Evolutionary conservation across 768 basidiomycete species (phyloP).

Genomic region (Suillus variegatus): DNA sequence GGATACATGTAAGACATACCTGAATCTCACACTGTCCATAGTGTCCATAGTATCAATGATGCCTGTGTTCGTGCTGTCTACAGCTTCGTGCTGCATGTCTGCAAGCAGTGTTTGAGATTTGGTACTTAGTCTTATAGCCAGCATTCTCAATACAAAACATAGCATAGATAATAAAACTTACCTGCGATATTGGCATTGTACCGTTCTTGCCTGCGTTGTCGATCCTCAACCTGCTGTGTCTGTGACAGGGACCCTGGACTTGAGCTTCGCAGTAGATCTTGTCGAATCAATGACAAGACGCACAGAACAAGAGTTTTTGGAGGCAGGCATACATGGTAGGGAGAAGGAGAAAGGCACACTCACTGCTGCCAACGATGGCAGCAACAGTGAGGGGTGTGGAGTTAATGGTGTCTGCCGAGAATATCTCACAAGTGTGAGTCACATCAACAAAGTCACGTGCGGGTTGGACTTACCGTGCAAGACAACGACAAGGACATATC

Average conservation of each 20-base stretch:
- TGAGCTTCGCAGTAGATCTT: not conserved
- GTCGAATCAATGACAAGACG: not conserved
- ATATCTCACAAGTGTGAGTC: too few species aligned
- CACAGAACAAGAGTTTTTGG: not conserved
- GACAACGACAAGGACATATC: too few species aligned
- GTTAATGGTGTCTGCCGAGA: too few species aligned
- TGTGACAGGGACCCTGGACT: not conserved
- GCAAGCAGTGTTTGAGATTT: not conserved
- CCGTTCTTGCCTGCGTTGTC: not conserved
- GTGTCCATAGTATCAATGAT: not conserved
- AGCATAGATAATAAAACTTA: not conserved
- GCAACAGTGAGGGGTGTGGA: too few species aligned
- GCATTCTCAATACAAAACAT: not conserved
- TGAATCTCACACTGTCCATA: not conserved
- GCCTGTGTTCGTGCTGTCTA: too few species aligned
- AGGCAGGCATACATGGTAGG: too few species aligned
- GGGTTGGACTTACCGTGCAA: too few species aligned
- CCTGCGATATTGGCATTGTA: not conserved
- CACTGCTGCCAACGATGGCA: too few species aligned
- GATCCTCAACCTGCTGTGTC: not conserved
- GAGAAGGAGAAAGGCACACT: too few species aligned
- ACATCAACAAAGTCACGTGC: too few species aligned
- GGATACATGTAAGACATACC: too few species aligned
- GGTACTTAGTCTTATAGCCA: not conserved
- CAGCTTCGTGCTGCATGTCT: not conserved